Evolutionary conservation across 805 yeast genomes (phyloP).

Genomic region (Candida orba): DNA sequence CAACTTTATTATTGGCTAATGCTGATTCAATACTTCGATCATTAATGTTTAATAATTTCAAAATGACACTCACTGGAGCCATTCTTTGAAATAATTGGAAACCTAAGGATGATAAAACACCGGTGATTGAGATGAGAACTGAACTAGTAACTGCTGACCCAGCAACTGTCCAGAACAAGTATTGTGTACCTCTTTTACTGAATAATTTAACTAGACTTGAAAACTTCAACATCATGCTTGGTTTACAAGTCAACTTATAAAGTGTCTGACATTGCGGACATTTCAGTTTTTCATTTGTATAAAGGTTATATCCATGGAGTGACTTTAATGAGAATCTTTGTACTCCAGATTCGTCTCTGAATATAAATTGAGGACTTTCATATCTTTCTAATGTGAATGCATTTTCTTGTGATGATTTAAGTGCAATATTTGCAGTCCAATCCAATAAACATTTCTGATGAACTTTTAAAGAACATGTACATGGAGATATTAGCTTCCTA

Average conservation of each 20-base stretch:
- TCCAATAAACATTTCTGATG: conserved; percentile 31
- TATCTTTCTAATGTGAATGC: neutral
- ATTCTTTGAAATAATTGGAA: conserved; percentile 20
- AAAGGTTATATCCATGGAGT: conserved; percentile 1
- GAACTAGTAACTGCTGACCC: conserved; percentile 19
- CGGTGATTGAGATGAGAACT: conserved; percentile 15
- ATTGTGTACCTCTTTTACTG: conserved; percentile 2
- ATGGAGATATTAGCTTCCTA: conserved; percentile 30
- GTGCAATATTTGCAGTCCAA: conserved; percentile 28
- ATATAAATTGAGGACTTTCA: neutral
- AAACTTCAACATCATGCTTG: conserved; percentile 9
- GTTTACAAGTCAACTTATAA: conserved; percentile 21
- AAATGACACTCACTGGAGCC: conserved; percentile 28
- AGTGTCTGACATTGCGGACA: conserved; percentile 34
- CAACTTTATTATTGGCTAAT: conserved; percentile 6
- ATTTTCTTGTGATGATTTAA: conserved; percentile 4
- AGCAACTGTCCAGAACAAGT: conserved; percentile 6
- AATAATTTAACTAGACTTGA: conserved; percentile 15
- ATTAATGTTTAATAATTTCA: conserved; percentile 23
- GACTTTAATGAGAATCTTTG: conserved; percentile 4
- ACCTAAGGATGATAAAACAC: conserved; percentile 24
- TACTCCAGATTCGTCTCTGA: neutral
- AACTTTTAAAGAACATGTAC: conserved; percentile 30
- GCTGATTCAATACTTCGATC: conserved; percentile 13
- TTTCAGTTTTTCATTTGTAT: conserved; percentile 13